Evolutionary conservation across 257 asterid genomes (phyloP).

Genomic region (Solanum habrochaites): DNA sequence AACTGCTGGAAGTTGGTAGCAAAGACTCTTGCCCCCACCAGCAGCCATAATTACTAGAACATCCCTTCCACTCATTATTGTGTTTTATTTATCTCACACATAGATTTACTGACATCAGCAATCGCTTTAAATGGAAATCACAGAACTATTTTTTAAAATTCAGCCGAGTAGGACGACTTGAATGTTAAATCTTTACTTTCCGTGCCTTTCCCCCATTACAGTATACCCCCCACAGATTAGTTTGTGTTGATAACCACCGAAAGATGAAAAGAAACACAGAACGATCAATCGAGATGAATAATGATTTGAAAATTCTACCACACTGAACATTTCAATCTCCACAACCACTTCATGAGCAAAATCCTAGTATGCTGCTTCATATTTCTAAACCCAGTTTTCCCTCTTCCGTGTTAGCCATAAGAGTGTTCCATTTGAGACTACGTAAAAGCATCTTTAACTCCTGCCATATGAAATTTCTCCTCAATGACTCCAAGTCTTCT

Average conservation of each 20-base stretch:
- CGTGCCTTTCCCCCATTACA: not conserved
- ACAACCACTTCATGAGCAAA: not conserved
- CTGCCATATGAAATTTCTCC: not conserved
- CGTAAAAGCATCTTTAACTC: not conserved
- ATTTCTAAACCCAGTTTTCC: not conserved
- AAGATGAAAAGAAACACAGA: not conserved
- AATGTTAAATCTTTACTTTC: not conserved
- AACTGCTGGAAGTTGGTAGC: constrained; percentile 96
- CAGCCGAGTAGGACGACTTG: not conserved
- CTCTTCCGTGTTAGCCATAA: not conserved
- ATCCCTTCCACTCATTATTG: constrained; percentile 78
- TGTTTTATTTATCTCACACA: constrained; percentile 70
- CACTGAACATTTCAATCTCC: not conserved
- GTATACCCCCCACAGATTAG: not conserved
- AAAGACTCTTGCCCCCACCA: constrained; percentile 97
- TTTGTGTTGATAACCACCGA: not conserved
- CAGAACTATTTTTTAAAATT: not conserved
- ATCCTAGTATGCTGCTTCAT: not conserved
- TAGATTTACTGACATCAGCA: not conserved
- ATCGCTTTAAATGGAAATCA: not conserved
- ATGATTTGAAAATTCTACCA: not conserved
- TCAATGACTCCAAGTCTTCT: not conserved
- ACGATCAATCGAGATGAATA: not conserved
- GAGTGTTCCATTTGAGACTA: not conserved
- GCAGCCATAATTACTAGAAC: constrained; percentile 98